Evolutionary conservation across 108 stramenopile genomes (phyloP), one percentile per base, ranked within the genome.

Genomic region (Seminavis robusta): DNA sequence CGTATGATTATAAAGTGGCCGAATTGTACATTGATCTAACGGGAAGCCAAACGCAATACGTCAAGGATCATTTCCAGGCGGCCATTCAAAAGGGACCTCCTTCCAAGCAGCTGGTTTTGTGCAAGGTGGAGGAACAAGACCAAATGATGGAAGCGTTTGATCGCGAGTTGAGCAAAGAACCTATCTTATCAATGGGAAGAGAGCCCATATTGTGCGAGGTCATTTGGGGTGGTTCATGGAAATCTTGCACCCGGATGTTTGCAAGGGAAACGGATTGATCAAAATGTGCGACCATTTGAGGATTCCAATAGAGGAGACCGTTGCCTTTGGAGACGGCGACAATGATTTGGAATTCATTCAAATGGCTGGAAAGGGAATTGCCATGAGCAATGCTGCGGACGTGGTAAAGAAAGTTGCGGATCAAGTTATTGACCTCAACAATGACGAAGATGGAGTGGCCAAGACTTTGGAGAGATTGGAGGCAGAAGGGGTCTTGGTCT

Each of bases 311-410:
- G n/a, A n/a, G n/a, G n/a, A n/a, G n/a, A n/a, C n/a, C n/a, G n/a
- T n/a, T n/a, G 80, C 89, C 0, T 83, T 91, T 57, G 89, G 89
- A 3, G 89, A 91, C 60, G 89, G 85, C 9, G 72, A 81, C 49
- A 91, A 91, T 52, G 89, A 91, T 63, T 27, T 75, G 9, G 84
- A 91, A 46, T 77, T 91, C 31, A 13, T 91, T 6, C 45, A 69
- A 48, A 52, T 67, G 41, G 80, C 80, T 24, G 84, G 89, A 15
- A 42, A 50, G 53, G 89, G 89, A 10, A 47, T 83, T 27, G 84
- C 83, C 0, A 86, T 91, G 84, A 78, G 78, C 40, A 91, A 91
- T 66, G 84, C 73, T 19, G 42, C 75, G 27, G 63, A 65, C 7
- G 34, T 29, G 19, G 31, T 72, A 24, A 84, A 86, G 51, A 28